Percentiles rank a stretch among this genome's conserved stretches.
Conservation (phyloP, 768 basidiomycete genomes). For the Calocybe gangraenosa region DNA sequence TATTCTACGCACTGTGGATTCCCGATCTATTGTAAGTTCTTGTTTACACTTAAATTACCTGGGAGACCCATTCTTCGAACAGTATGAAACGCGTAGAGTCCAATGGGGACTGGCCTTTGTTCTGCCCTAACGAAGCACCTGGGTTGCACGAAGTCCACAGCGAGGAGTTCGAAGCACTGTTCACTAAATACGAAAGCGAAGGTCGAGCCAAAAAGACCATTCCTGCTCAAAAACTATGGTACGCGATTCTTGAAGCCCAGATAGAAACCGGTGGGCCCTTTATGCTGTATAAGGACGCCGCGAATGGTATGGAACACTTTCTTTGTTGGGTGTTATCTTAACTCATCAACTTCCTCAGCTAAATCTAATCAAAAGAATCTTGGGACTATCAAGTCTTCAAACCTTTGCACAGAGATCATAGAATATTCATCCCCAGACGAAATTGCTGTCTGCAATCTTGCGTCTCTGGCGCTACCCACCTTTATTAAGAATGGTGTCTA, state of each 20-base stretch:
- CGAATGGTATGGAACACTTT: slow-evolving; percentile 60
- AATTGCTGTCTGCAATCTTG: slow-evolving; percentile 97
- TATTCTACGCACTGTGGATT: slow-evolving; percentile 99
- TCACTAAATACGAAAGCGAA: slow-evolving; percentile 84
- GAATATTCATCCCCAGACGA: slow-evolving; percentile 98
- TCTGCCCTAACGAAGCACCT: slow-evolving; percentile 97
- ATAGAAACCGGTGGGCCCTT: slow-evolving; percentile 99
- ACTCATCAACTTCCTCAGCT: slow-evolving; percentile 34
- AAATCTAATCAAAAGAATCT: slow-evolving; percentile 99
- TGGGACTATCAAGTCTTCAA: slow-evolving; percentile 98
- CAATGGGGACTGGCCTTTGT: slow-evolving; percentile 89
- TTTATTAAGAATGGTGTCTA: slow-evolving; percentile 82
- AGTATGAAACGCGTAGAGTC: slow-evolving; percentile 97
- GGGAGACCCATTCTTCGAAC: neutral
- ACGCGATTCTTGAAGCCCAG: slow-evolving; percentile 93
- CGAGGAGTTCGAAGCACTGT: slow-evolving; percentile 84
- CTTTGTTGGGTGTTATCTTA: neutral
- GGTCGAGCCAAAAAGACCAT: slow-evolving; percentile 81
- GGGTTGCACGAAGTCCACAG: slow-evolving; percentile 85
- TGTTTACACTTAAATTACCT: neutral
- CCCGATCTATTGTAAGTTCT: slow-evolving; percentile 84
- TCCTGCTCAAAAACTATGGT: slow-evolving; percentile 98
- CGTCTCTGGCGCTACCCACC: slow-evolving; percentile 91
- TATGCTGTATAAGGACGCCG: slow-evolving; percentile 98
- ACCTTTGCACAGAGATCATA: slow-evolving; percentile 98